Conservation (phyloP, 257 asterid genomes). For the Solanum pinnatisectum region DNA sequence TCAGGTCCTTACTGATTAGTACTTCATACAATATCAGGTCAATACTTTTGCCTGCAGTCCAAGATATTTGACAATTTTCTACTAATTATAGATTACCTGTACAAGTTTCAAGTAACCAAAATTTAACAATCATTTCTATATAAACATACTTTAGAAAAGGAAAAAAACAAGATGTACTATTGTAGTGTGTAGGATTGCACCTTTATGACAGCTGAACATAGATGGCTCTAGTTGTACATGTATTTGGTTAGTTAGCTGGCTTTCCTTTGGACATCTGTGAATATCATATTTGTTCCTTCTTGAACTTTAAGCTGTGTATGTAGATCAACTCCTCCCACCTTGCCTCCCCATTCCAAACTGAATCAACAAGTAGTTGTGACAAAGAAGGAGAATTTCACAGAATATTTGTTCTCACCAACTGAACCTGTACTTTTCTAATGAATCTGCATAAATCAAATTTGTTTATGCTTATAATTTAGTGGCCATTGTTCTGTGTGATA, state of each 20-base stretch:
- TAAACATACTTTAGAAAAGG: neutral
- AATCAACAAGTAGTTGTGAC: neutral
- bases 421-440: neutral
- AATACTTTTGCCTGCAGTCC: neutral
- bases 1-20: neutral
- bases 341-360: neutral
- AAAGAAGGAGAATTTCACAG: neutral
- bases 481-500: neutral
- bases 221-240: neutral
- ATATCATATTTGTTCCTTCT: neutral
- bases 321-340: neutral
- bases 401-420: neutral
- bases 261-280: neutral
- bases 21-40: neutral
- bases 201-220: neutral
- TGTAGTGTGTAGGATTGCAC: neutral
- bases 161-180: neutral
- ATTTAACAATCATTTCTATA: neutral
- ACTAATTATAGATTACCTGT: neutral
- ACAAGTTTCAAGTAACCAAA: neutral
- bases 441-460: neutral
- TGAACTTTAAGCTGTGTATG: neutral
- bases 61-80: neutral
- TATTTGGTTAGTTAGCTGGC: neutral
- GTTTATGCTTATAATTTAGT: neutral